phyloP scores from a whole-genome alignment of 345 rosid species.

The Brassica juncea region DNA sequence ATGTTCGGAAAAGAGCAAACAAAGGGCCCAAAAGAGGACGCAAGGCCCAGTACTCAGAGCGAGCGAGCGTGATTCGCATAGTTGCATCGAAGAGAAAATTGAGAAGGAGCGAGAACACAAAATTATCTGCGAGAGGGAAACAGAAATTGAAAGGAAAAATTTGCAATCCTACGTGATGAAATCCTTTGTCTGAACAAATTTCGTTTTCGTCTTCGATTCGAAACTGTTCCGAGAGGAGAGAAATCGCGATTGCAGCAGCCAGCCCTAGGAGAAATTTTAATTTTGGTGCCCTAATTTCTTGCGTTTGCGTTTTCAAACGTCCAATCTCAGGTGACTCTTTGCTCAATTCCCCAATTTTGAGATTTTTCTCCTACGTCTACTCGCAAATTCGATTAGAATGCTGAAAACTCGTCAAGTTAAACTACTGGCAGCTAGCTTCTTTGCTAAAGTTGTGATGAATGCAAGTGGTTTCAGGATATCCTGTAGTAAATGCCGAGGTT shows the following conservation, averaged over 20 bases:
- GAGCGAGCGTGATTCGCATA: neutral
- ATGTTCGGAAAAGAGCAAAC: neutral
- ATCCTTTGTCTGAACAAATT: neutral
- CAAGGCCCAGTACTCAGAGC: neutral
- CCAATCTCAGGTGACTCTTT: constrained; percentile 49
- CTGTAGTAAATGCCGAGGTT: constrained; percentile 83
- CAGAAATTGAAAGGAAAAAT: constrained; percentile 17
- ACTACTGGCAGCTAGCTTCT: neutral
- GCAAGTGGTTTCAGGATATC: constrained; percentile 58
- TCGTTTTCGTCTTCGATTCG: constrained; percentile 7
- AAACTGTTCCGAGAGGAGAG: neutral
- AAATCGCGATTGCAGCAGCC: constrained; percentile 28
- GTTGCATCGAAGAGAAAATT: neutral
- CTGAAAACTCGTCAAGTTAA: constrained; percentile 3
- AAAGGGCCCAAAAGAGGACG: neutral
- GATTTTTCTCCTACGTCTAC: constrained; percentile 5
- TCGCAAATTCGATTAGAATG: constrained; percentile 36
- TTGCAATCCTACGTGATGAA: constrained; percentile 13
- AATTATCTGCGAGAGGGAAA: constrained; percentile 27
- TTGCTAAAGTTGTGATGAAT: constrained; percentile 56
- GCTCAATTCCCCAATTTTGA: constrained; percentile 23
- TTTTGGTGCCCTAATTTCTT: constrained; percentile 44
- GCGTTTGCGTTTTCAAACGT: constrained; percentile 37
- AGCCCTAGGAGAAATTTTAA: constrained; percentile 51
- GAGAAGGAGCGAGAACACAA: neutral